These are phyloP conservation scores for Gaeumannomyces sp. DNA, from an alignment of 2,329 filamentous ascomycete genomes.

Conservation along the genomic window DNA sequence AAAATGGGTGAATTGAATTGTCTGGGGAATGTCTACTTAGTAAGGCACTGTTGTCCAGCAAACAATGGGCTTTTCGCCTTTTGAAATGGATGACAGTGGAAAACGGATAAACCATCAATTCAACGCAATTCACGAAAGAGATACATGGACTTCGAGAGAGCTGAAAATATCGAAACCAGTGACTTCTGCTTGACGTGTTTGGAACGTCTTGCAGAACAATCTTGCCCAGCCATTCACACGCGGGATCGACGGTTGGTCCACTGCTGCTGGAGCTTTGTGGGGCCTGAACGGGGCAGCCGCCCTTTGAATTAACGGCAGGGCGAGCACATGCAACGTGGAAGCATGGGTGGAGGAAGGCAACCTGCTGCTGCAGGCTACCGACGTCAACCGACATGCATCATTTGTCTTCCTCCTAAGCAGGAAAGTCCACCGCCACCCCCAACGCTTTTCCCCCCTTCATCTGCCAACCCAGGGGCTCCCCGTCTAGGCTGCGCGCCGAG, in stretches of 20 bases:
- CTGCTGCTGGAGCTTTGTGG: background rate
- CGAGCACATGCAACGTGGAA: conserved; percentile 1
- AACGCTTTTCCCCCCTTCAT: background rate
- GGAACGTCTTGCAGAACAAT: no score
- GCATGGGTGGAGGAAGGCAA: background rate
- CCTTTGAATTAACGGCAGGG: background rate
- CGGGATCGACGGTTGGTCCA: background rate
- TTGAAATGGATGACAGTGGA: no score
- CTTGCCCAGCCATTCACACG: background rate
- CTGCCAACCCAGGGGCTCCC: background rate
- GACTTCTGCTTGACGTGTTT: no score
- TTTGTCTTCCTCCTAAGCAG: background rate
- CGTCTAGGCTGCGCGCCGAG: background rate
- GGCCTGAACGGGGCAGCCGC: background rate
- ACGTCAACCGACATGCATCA: background rate
- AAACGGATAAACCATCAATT: no score
- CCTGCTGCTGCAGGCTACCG: background rate
- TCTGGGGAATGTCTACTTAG: no score
- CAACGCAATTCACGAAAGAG: no score
- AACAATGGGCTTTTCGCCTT: no score
- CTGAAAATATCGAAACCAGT: no score
- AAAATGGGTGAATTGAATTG: background rate
- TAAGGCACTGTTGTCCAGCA: no score
- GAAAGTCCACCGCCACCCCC: background rate
- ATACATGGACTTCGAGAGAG: no score